These are phyloP conservation scores for Nakazawaea peltata DNA, from an alignment of 805 yeast species.

Conservation along the genomic window DNA sequence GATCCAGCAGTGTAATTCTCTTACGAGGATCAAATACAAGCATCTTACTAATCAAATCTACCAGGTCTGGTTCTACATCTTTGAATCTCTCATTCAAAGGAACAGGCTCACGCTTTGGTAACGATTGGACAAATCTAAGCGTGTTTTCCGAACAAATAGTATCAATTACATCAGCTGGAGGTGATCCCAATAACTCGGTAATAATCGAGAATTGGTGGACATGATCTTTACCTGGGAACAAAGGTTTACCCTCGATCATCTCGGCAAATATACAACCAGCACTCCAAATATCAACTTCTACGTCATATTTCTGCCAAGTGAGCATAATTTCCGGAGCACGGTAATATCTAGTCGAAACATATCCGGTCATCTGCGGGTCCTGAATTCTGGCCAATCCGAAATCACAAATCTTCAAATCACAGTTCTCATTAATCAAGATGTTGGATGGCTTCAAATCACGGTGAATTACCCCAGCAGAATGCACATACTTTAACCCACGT, in stretches of 20 bases:
- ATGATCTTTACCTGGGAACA: conserved; percentile 97
- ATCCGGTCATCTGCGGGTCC: conserved; percentile 99
- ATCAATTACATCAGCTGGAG: conserved; percentile 92
- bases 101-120: conserved; percentile 89
- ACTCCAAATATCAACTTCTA: conserved; percentile 96
- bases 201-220: conserved; percentile 97
- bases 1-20: conserved; percentile 88
- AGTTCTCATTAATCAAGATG: conserved; percentile 86
- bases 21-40: conserved; percentile 91
- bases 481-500: conserved; percentile 90
- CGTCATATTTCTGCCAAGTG: conserved; percentile 96
- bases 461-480: conserved; percentile 92
- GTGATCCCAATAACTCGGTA: conserved; percentile 88
- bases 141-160: conserved; percentile 96
- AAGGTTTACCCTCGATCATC: conserved; percentile 94
- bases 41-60: conserved; percentile 84
- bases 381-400: conserved; percentile 95
- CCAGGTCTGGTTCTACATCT: conserved; percentile 75
- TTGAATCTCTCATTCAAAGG: conserved; percentile 79
- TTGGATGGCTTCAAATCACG: conserved; percentile 95
- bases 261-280: conserved; percentile 97
- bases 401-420: conserved; percentile 94
- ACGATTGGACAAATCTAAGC: conserved; percentile 82
- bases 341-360: conserved; percentile 91
- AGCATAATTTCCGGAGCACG: conserved; percentile 98